phyloP scores from a whole-genome alignment of 2,329 filamentous ascomycete genomes.

The Basipetospora chlamydospora region DNA sequence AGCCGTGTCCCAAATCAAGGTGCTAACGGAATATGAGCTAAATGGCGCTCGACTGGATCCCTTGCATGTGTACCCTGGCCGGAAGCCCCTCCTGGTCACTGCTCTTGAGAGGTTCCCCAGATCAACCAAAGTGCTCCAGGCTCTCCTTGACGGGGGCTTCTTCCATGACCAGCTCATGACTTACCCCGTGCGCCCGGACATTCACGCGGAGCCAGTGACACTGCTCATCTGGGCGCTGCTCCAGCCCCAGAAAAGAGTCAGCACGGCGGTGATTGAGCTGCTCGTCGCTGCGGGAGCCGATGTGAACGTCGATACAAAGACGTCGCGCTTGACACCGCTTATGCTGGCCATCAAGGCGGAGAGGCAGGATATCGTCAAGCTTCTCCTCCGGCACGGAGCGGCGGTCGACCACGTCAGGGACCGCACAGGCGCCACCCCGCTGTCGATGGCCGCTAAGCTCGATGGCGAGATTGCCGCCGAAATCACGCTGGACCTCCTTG shows the following conservation, averaged over 20 bases:
- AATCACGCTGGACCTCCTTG: slow-evolving; percentile 40
- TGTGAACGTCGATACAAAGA: slow-evolving; percentile 37
- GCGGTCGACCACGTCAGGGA: slow-evolving; percentile 42
- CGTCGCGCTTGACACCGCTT: slow-evolving; percentile 40
- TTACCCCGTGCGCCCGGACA: slow-evolving; percentile 26
- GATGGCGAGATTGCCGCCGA: slow-evolving; percentile 36
- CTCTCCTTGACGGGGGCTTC: slow-evolving; percentile 40
- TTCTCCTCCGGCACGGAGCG: slow-evolving; percentile 41
- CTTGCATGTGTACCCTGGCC: slow-evolving; percentile 26
- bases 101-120: slow-evolving; percentile 41
- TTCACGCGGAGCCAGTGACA: slow-evolving; percentile 39
- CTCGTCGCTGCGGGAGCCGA: slow-evolving; percentile 41
- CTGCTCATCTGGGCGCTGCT: slow-evolving; percentile 46
- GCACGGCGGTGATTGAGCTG: slow-evolving; percentile 39
- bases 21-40: slow-evolving; percentile 35
- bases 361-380: slow-evolving; percentile 41
- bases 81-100: slow-evolving; percentile 33
- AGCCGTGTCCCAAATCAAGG: slow-evolving; percentile 31
- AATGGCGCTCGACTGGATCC: slow-evolving; percentile 35
- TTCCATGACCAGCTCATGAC: slow-evolving; percentile 40
- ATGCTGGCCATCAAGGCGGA: slow-evolving; percentile 43
- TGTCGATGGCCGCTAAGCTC: slow-evolving; percentile 43
- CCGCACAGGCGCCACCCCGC: slow-evolving; percentile 39
- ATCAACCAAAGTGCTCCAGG: slow-evolving; percentile 34
- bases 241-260: slow-evolving; percentile 48